Conservation (phyloP, 345 rosid genomes). For the Hypericum perforatum region DNA sequence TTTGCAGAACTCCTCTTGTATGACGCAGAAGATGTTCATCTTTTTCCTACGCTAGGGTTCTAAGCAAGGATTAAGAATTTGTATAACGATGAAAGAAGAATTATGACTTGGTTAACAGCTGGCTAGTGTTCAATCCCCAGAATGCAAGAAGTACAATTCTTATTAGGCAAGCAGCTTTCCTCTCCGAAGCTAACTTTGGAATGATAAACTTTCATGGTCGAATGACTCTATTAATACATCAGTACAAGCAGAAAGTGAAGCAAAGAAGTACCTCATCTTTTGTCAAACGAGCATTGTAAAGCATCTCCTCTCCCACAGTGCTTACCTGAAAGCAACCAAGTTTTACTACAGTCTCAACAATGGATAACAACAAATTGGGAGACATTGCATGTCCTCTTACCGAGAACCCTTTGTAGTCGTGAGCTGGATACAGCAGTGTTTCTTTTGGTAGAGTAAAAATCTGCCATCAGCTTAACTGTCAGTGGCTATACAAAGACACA, state of each 20-base stretch:
- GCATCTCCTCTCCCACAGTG: conserved; percentile 86
- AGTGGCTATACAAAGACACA: neutral
- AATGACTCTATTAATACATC: neutral
- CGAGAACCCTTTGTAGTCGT: conserved; percentile 84
- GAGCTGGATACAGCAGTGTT: conserved; percentile 80
- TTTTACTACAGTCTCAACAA: neutral
- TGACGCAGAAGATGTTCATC: no score
- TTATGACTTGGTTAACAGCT: no score
- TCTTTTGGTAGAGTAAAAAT: conserved; percentile 80
- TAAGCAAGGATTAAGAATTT: no score
- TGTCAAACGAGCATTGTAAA: conserved; percentile 62
- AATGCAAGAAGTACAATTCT: no score
- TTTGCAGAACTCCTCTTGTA: no score
- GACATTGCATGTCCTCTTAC: conserved; percentile 27
- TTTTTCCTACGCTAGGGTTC: no score
- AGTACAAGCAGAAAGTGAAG: neutral
- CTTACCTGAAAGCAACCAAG: conserved; percentile 46
- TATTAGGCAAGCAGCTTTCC: no score
- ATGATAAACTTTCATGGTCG: no score
- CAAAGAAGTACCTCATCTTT: conserved; percentile 56
- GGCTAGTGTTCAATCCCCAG: no score
- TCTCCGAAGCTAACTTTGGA: no score
- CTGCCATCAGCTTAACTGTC: conserved; percentile 29
- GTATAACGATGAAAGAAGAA: no score
- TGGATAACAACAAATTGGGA: no score